Base-by-base conservation (phyloP, 2,329 filamentous ascomycete genomes). In the Aspergillus sergii region DNA sequence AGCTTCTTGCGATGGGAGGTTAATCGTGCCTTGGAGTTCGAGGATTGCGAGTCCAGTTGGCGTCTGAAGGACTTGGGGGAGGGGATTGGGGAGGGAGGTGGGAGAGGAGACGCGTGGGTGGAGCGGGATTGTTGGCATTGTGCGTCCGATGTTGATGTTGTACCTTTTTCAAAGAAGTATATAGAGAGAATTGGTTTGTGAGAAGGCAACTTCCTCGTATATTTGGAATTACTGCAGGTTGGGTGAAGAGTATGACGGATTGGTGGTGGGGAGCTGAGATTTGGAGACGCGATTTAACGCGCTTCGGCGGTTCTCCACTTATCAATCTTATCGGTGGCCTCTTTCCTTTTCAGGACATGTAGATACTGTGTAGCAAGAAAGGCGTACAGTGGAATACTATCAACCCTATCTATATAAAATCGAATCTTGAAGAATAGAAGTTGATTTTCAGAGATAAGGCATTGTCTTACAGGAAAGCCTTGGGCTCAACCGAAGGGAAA, bases 11-110 rank as follows among this genome's bases (percentile, higher is more conserved):
- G 79, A 66, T 9, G 92, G 89, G 1, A 93, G 83, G 77, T 96
- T 94, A 79, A 99, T 89, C 16, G 88, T 92, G 65, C 94, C 95
- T 82, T 99, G 95, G 16, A 99, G 87, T 80, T 98, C 95, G 62
- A 99, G 83, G 53, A 99, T 84, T 21, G 94, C 94, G 46, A 97
- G 86, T 57, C 95, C 95, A 0, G 91, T 89, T 0, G 95, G 95
- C 0, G 94, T 97, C 71, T 94, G 91, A 19, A 98, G 86, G 66
- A 97, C 84, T n/a, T 85, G 78, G 1, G 95, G 95, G 5, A 98
- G 86, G 4, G 91, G 89, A 70, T 86, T 88, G 64, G 66, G 62
- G 19, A 51, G 36, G 23, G 69, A 45, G 34, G 58, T 51, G 16
- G 61, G 48, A 11, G 56, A 48, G 2, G 69, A 66, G 50, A 71